phyloP scores from a whole-genome alignment of 495 filamentous ascomycete species.

The Pseudomonodictys pantanalensis region DNA sequence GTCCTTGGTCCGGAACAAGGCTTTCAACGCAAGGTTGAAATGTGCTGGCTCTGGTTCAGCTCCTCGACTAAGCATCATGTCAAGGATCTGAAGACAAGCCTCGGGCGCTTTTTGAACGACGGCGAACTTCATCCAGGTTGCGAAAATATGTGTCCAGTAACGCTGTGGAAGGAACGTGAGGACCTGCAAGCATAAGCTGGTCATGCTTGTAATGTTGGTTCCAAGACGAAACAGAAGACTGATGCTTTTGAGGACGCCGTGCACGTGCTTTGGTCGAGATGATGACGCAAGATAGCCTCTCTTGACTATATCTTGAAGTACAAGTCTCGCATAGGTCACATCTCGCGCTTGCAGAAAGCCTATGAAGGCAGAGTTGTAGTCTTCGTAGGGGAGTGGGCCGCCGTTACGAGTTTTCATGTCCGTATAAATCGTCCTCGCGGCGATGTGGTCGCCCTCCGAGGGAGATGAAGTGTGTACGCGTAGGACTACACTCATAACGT shows the following conservation, averaged over 20 bases:
- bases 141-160: slow-evolving; percentile 24
- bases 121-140: slow-evolving; percentile 23
- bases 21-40: slow-evolving; percentile 26
- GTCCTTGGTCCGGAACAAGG: slow-evolving; percentile 15
- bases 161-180: slow-evolving; percentile 12
- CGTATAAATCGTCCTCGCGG: slow-evolving; percentile 12
- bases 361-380: slow-evolving; percentile 24
- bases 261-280: not conserved
- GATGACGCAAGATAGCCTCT: slow-evolving; percentile 3
- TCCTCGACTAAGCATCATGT: slow-evolving; percentile 30
- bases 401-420: slow-evolving; percentile 4
- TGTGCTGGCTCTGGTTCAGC: slow-evolving; percentile 20
- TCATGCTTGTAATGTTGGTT: slow-evolving; percentile 18
- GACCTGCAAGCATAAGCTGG: slow-evolving; percentile 16
- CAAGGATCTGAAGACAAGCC: slow-evolving; percentile 20
- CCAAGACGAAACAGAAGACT: slow-evolving; percentile 23
- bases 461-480: slow-evolving; percentile 10
- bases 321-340: slow-evolving; percentile 8
- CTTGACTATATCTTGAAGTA: slow-evolving; percentile 27
- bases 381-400: too few species aligned
- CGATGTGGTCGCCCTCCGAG: slow-evolving; percentile 1
- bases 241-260: slow-evolving; percentile 9
- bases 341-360: slow-evolving; percentile 24
- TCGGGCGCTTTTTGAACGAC: slow-evolving; percentile 9
- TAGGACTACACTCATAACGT: slow-evolving; percentile 23